Base-by-base conservation (phyloP, 805 yeast species). In the Saccharomycopsis capsularis region DNA sequence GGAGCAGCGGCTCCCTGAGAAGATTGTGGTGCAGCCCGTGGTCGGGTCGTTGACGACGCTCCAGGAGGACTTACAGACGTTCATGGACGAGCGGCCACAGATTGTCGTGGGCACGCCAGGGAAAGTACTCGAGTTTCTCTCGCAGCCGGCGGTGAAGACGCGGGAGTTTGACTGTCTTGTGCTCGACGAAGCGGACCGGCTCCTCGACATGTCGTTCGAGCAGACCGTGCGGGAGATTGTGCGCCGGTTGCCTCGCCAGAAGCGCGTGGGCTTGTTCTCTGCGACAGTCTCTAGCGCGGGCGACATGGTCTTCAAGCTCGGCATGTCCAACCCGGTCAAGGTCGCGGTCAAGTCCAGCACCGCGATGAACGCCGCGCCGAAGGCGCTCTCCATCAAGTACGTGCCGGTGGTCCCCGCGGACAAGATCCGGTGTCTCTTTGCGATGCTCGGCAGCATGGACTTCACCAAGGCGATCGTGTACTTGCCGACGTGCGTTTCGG, bases 61-160 rank as follows among this genome's bases (percentile, higher is more conserved):
- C 0, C 71, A 88, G 54, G 88, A 85, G 50, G 98, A 93, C 63
- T 57, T 85, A 27, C 79, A 79, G 42, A 55, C 57, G 2, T 89
- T 82, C 59, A 57, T 75, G 18, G 67, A 68, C 6, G 59, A 65
- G 1, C 70, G 68, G 52, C 91, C 96, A 0, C 90, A 85, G 37
- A 78, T 93, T 24, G 56, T 93, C 16, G 78, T 93, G 9, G 96
- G 95, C 0, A 93, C 98, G 0, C 98, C 98, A 0, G 99, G 99
- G 3, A 74, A 98, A 57, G 60, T 86, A 22, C 63, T 81, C 15
- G 97, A 93, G 53, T 81, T 93, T 58, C 60, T 90, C 19, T 67
- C 76, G 9, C 55, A 61, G 5, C 66, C 73, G 15, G 63, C 68
- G 22, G 83, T 89, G 3, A 47, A 47, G 25, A 74, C 88, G 0